Conservation (phyloP, 139 green algal genomes). For the Chlamydomonas schloesseri region DNA sequence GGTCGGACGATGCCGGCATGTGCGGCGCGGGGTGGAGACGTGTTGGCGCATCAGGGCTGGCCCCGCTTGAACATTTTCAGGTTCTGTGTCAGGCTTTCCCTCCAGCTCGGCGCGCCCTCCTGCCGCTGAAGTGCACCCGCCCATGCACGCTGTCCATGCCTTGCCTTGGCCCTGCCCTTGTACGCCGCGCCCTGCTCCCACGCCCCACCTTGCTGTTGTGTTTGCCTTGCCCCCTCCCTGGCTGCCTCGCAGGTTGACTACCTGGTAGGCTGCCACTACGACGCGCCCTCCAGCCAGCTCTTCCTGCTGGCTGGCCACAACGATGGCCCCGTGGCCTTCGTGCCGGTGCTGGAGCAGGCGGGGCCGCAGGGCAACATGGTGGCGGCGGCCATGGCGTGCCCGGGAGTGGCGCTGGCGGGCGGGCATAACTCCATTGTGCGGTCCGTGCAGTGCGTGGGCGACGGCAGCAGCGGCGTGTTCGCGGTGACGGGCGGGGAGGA, state of each 20-base stretch:
- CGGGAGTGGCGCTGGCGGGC: slow-evolving; percentile 63
- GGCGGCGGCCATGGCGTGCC: slow-evolving; percentile 50
- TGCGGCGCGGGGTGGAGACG: too few species aligned
- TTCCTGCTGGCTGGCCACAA: slow-evolving; percentile 73
- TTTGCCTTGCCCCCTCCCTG: too few species aligned
- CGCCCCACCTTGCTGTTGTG: too few species aligned
- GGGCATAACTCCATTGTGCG: slow-evolving; percentile 73
- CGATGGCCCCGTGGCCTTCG: slow-evolving; percentile 67
- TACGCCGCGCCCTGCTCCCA: too few species aligned
- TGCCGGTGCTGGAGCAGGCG: slow-evolving; percentile 66
- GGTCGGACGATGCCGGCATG: too few species aligned
- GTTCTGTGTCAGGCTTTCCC: too few species aligned
- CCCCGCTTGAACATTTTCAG: too few species aligned
- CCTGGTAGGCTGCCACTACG: slow-evolving; percentile 75
- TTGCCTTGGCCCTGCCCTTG: too few species aligned
- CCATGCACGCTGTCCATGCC: too few species aligned
- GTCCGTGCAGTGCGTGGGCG: slow-evolving; percentile 66
- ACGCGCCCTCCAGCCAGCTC: slow-evolving; percentile 54
- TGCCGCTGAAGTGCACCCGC: too few species aligned
- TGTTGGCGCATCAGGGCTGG: too few species aligned
- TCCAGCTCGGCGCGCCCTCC: too few species aligned
- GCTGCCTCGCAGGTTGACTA: slow-evolving; percentile 69
- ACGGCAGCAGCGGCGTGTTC: slow-evolving; percentile 13
- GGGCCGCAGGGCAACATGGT: slow-evolving; percentile 2
- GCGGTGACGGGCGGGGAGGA: slow-evolving; percentile 77